A percentile compares a stretch with the other conserved stretches of the same genome.
Conservation (phyloP, 2,329 filamentous ascomycete genomes). For the Epichloe brachyelytri region DNA sequence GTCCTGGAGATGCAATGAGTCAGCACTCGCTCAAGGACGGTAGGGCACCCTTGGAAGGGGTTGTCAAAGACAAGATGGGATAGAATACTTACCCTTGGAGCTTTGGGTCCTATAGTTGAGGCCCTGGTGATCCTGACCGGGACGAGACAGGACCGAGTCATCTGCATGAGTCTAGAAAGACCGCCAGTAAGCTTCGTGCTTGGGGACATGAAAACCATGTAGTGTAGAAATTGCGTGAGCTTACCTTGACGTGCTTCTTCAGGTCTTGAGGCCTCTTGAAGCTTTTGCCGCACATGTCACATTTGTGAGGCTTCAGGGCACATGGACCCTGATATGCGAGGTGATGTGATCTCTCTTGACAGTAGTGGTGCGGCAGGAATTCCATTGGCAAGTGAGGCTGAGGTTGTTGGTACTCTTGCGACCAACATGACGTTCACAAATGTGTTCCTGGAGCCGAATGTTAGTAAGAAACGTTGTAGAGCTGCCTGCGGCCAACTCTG, state of each 20-base stretch:
- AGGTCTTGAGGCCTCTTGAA: conserved; percentile 98
- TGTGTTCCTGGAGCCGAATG: conserved; percentile 63
- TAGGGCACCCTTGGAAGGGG: conserved; percentile 6
- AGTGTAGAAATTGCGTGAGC: conserved; percentile 3
- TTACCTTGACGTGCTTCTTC: conserved; percentile 93
- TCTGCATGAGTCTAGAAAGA: conserved; percentile 67
- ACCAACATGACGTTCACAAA: conserved; percentile 95
- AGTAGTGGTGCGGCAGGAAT: conserved; percentile 86
- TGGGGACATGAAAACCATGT: neutral
- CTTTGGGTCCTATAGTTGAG: conserved; percentile 42
- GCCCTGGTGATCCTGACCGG: conserved; percentile 37
- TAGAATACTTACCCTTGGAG: conserved; percentile 35
- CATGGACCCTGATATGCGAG: conserved; percentile 94
- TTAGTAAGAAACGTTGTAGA: neutral
- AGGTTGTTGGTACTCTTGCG: conserved; percentile 99
- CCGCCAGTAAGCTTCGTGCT: conserved; percentile 10
- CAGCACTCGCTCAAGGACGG: neutral
- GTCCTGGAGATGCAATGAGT: conserved; percentile 25
- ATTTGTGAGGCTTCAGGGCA: conserved; percentile 99
- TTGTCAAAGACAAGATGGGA: neutral
- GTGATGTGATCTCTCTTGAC: conserved; percentile 99
- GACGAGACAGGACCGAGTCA: conserved; percentile 61
- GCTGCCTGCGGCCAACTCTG: neutral
- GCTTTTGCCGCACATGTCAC: conserved; percentile 95
- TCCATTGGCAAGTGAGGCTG: conserved; percentile 95